phyloP scores from a whole-genome alignment of 140 eudicot genomes.

The Bidens hawaiensis region DNA sequence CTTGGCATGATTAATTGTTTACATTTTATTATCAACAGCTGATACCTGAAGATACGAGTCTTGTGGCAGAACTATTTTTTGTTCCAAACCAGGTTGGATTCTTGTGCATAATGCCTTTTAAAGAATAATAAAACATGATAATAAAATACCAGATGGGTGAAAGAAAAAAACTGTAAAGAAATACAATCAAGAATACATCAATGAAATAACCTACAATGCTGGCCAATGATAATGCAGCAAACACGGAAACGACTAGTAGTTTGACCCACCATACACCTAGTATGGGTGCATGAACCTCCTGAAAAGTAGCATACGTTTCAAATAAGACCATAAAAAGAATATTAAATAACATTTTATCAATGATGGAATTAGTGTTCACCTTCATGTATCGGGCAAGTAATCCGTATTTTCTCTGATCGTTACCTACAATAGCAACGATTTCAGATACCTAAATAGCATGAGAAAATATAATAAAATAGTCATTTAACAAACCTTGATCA shows the following conservation, averaged over 20 bases:
- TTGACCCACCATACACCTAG: slow-evolving; percentile 86
- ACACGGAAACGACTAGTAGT: slow-evolving; percentile 55
- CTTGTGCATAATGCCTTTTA: slow-evolving; percentile 85
- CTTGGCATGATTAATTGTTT: neutral
- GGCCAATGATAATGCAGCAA: slow-evolving; percentile 81
- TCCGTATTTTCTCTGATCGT: slow-evolving; percentile 58
- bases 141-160: slow-evolving; percentile 1
- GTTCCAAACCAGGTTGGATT: slow-evolving; percentile 98
- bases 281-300: slow-evolving; percentile 96
- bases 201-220: slow-evolving; percentile 72
- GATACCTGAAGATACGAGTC: slow-evolving; percentile 99
- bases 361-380: slow-evolving; percentile 37
- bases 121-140: slow-evolving; percentile 13
- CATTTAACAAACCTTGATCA: slow-evolving; percentile 53
- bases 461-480: neutral
- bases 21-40: neutral
- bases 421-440: slow-evolving; percentile 38
- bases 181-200: neutral
- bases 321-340: slow-evolving; percentile 14
- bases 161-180: neutral
- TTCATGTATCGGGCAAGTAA: slow-evolving; percentile 88
- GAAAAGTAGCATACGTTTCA: slow-evolving; percentile 15
- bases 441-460: slow-evolving; percentile 1
- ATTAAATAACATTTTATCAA: neutral
- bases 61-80: slow-evolving; percentile 92